Percentiles rank a stretch among this genome's conserved stretches.
Conservation (phyloP, 2,329 filamentous ascomycete species). For the Annulohypoxylon truncatum region DNA sequence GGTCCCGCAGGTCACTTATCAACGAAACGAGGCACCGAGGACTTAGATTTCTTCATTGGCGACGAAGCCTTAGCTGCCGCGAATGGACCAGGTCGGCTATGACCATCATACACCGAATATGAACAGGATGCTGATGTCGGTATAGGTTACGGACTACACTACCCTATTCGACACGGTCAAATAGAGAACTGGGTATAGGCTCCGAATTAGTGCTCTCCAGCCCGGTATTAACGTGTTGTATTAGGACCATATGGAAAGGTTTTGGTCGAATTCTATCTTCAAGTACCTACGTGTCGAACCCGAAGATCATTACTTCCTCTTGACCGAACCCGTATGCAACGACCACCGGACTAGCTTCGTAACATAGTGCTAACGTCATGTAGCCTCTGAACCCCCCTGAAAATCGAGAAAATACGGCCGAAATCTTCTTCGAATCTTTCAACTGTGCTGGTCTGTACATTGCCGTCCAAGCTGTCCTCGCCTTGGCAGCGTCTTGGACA, state of each 20-base stretch:
- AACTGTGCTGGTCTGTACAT: conserved; percentile 99
- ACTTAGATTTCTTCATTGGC: conserved; percentile 98
- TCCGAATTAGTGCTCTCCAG: not conserved
- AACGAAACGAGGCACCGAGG: conserved; percentile 94
- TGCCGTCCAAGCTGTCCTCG: conserved; percentile 95
- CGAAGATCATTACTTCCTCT: conserved; percentile 97
- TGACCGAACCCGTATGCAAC: conserved; percentile 87
- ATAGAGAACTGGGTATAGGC: conserved; percentile 92
- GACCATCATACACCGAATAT: not conserved
- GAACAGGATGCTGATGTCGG: conserved; percentile 31
- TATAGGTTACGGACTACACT: conserved; percentile 91
- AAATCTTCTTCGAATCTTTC: conserved; percentile 99
- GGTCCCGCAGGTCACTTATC: conserved; percentile 85
- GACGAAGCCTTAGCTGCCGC: conserved; percentile 91
- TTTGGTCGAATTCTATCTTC: conserved; percentile 99
- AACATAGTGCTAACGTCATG: conserved; percentile 25
- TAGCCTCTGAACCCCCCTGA: conserved; percentile 97
- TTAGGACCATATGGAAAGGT: conserved; percentile 99
- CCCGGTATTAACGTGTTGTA: conserved; percentile 37
- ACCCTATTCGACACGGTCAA: conserved; percentile 97
- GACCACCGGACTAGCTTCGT: conserved; percentile 16
- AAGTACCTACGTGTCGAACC: conserved; percentile 98
- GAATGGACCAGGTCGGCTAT: conserved; percentile 75
- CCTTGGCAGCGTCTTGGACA: conserved; percentile 97
- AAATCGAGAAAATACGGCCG: conserved; percentile 98